Conservation (phyloP, 106 monocot species). For the Alisma plantagoaquatica region DNA sequence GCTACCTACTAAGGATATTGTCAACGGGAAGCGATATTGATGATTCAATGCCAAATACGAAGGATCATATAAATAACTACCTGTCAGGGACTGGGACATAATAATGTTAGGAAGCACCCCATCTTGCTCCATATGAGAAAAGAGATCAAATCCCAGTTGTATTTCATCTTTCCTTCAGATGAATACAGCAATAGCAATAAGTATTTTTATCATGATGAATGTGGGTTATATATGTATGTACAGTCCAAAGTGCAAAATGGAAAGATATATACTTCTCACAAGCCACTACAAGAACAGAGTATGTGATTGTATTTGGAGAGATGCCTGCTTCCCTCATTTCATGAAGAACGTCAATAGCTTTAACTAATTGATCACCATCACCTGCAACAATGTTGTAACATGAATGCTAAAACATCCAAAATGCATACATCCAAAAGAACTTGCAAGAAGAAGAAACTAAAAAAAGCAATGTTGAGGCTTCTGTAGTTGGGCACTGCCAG, state of each 20-base stretch:
- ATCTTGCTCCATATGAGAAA: slow-evolving; percentile 54
- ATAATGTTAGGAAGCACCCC: slow-evolving; percentile 49
- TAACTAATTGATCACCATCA: slow-evolving; percentile 68
- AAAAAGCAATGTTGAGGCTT: no score
- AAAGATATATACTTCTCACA: slow-evolving; percentile 75
- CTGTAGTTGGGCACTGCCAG: no score
- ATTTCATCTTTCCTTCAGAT: slow-evolving; percentile 65
- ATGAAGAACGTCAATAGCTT: slow-evolving; percentile 60
- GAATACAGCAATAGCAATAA: slow-evolving; percentile 16
- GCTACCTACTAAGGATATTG: no score
- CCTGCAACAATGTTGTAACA: slow-evolving; percentile 35
- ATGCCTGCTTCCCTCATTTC: slow-evolving; percentile 70
- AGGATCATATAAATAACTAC: no score
- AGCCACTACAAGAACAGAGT: slow-evolving; percentile 67
- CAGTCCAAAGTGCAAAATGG: no score
- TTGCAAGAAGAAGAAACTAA: no score
- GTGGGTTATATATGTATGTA: no score
- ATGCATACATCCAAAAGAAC: no score
- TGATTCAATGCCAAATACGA: no score
- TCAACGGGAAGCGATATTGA: no score
- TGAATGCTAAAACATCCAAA: no score
- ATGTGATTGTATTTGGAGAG: slow-evolving; percentile 69
- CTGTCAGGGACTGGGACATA: slow-evolving; percentile 69
- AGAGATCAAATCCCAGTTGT: slow-evolving; percentile 51
- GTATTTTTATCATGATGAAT: no score